These are phyloP conservation scores for Diaporthe longicolla DNA, from an alignment of 2,329 filamentous ascomycete species.

Conservation along the genomic window DNA sequence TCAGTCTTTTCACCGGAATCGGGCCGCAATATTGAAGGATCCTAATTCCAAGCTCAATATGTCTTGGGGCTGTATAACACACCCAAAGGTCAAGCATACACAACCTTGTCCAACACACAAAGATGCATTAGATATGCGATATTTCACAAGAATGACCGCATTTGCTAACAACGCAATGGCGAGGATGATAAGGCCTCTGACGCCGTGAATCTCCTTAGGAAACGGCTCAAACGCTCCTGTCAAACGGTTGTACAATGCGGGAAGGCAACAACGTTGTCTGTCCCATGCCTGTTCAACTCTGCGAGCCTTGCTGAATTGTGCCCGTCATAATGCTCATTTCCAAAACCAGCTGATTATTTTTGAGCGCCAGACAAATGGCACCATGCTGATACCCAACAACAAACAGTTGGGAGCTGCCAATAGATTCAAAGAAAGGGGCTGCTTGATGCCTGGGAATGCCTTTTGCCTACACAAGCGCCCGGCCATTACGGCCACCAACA, in stretches of 20 bases:
- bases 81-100: not conserved
- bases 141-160: too few species aligned
- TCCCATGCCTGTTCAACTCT: not conserved
- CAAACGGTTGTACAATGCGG: not conserved
- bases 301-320: too few species aligned
- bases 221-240: too few species aligned
- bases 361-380: not conserved
- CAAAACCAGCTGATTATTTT: not conserved
- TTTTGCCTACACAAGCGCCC: not conserved
- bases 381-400: not conserved
- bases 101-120: not conserved
- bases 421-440: not conserved
- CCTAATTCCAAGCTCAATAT: too few species aligned
- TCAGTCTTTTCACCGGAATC: not conserved
- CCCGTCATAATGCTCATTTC: not conserved
- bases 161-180: too few species aligned
- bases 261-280: not conserved
- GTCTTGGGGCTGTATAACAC: not conserved
- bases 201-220: too few species aligned
- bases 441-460: not conserved
- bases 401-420: not conserved
- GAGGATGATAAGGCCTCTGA: too few species aligned
- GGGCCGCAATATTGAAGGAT: too few species aligned
- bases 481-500: constrained; percentile 14
- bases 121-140: not conserved